These are phyloP conservation scores for Metschnikowia vanudenii DNA, from an alignment of 805 yeast genomes.

Conservation along the genomic window DNA sequence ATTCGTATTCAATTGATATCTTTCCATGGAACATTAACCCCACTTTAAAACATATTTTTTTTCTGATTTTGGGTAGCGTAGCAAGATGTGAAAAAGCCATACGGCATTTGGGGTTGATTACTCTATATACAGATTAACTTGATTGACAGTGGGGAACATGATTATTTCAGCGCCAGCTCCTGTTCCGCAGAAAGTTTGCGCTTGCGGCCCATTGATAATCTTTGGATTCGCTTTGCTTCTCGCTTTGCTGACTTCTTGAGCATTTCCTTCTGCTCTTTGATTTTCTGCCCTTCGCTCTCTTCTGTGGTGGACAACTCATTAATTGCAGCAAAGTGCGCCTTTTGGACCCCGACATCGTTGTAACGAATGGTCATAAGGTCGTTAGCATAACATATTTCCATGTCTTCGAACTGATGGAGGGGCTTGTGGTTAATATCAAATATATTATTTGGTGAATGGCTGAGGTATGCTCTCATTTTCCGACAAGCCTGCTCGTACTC, in stretches of 20 bases:
- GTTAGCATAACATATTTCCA: constrained; percentile 40
- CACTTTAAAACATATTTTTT: no score
- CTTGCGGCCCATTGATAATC: constrained; percentile 22
- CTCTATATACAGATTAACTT: not conserved
- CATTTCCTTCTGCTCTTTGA: constrained; percentile 24
- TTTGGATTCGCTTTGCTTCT: constrained; percentile 34
- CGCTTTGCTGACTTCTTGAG: constrained; percentile 31
- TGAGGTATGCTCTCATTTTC: constrained; percentile 31
- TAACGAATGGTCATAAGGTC: constrained; percentile 38
- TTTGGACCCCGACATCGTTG: constrained; percentile 29
- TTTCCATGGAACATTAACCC: no score
- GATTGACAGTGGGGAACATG: not conserved
- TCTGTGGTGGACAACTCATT: constrained; percentile 22
- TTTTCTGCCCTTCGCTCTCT: constrained; percentile 21
- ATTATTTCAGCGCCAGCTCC: not conserved
- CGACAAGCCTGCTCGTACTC: constrained; percentile 24
- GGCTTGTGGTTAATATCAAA: constrained; percentile 14
- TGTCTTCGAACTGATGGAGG: constrained; percentile 24
- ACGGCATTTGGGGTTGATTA: not conserved
- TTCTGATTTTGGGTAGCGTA: no score
- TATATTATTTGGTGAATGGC: constrained; percentile 27
- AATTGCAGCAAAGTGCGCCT: constrained; percentile 24
- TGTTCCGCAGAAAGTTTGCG: constrained; percentile 8
- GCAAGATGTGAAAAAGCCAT: not conserved
- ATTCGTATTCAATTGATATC: no score